phyloP scores from a whole-genome alignment of 345 rosid genomes.

The Sisymbrium altissimum region DNA sequence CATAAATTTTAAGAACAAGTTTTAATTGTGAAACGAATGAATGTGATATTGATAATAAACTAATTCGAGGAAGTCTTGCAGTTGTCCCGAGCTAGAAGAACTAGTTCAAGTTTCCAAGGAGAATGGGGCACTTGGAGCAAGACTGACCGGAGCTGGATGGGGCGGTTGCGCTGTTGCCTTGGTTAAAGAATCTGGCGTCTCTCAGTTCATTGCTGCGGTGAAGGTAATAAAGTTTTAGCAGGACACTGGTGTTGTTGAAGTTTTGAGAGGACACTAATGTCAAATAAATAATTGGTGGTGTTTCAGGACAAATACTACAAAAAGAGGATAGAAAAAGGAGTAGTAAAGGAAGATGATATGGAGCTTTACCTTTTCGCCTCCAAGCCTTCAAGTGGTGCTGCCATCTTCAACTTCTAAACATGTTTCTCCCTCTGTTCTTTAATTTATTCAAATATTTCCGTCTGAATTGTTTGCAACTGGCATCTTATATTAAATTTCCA shows the following conservation, averaged over 20 bases:
- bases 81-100: conserved; percentile 98
- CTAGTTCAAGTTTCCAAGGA: conserved; percentile 62
- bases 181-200: conserved; percentile 71
- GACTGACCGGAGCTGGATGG: conserved; percentile 99
- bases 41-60: background rate
- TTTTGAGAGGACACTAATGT: background rate
- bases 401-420: conserved; percentile 68
- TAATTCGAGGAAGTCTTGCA: conserved; percentile 17
- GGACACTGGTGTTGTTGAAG: background rate
- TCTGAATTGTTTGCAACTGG: background rate
- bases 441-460: background rate
- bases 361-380: conserved; percentile 93
- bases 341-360: conserved; percentile 61
- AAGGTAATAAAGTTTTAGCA: conserved; percentile 45
- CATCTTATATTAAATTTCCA: background rate
- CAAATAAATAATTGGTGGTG: background rate
- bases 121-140: conserved; percentile 87
- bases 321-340: conserved; percentile 68
- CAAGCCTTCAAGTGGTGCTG: conserved; percentile 98
- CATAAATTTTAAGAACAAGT: background rate
- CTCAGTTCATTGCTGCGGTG: conserved; percentile 77
- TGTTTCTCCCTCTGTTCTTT: background rate
- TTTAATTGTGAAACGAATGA: background rate
- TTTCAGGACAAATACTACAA: conserved; percentile 78
- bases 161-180: conserved; percentile 95